Percentiles rank a stretch among this genome's conserved stretches.
These are phyloP conservation scores for Cucurbita maxima DNA, from an alignment of 306 rosid genomes.

Conservation along the genomic window DNA sequence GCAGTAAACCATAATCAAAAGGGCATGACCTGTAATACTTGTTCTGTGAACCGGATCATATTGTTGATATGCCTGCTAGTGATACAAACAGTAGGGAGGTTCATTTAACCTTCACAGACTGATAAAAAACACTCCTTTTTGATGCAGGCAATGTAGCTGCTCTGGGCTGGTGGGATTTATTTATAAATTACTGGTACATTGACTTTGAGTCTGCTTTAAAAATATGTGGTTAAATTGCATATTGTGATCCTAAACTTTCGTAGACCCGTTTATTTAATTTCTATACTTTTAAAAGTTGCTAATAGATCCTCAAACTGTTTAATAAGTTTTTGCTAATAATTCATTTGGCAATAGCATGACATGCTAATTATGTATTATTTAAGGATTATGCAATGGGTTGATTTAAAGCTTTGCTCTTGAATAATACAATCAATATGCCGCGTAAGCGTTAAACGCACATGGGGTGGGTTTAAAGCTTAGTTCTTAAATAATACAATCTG, in stretches of 20 bases:
- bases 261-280: neutral
- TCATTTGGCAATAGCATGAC: too few relatives aligned
- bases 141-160: slow-evolving; percentile 74
- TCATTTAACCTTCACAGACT: neutral
- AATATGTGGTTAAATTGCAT: neutral
- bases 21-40: neutral
- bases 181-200: slow-evolving; percentile 70
- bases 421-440: too few relatives aligned
- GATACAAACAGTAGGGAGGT: neutral
- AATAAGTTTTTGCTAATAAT: too few relatives aligned
- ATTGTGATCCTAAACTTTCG: neutral
- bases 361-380: too few relatives aligned
- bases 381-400: too few relatives aligned
- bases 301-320: too few relatives aligned
- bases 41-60: neutral
- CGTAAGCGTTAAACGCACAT: too few relatives aligned
- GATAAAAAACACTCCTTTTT: neutral
- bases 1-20: neutral
- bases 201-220: slow-evolving; percentile 3
- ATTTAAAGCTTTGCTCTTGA: too few relatives aligned
- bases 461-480: too few relatives aligned
- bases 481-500: too few relatives aligned
- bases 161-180: slow-evolving; percentile 96
- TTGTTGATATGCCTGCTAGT: neutral
- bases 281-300: neutral